Evolutionary conservation across 2,329 filamentous ascomycete genomes (phyloP), one percentile per base, ranked within the genome.

Genomic region (Passalora sequoiae): DNA sequence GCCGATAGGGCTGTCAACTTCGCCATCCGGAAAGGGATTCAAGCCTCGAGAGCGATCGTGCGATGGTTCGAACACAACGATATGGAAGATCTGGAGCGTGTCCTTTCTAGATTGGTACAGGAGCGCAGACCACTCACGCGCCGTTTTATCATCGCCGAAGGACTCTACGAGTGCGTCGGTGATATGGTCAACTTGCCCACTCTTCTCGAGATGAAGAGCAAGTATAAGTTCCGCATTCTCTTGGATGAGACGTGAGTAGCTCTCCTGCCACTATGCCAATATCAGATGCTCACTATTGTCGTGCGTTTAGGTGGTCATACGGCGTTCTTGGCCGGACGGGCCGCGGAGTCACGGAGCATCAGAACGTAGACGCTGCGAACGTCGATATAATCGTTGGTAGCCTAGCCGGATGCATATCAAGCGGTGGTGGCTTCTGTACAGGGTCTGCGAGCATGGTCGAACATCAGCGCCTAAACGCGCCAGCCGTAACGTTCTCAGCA

Each of bases 351-450:
- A 97, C 92, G 0, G 92, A 98, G 70, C 86, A 89, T 4, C 91
- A 96, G 62, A 95, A 96, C 58, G 89, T 97, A 13, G 91, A 97
- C 63, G 81, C 89, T 0, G 80, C 84, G 5, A 85, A 94, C 61
- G 83, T 97, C 39, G 92, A 98, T 69, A 94, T 97, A 88, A 89
- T 98, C 54, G 78, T 96, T 36, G 92, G 92, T 29, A 94, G 88
- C 22, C 78, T 98, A 36, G 82, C 91, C 9, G 89, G 91, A 2
- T 84, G 89, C 12, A 75, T 97, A 19, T 92, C 91, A 62, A 88
- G 87, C 7, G 91, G 89, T 43, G 92, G 92, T 56, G 92, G 92
- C 9, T 98, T 98, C 73, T 98, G 92, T 64, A 89, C 89, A 10
- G 91, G 89, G 13, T 82, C 83, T 30, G 83, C 83, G 53, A 89